Base-by-base conservation (phyloP, 164 flowering plant species). In the Litsea cubeba region DNA sequence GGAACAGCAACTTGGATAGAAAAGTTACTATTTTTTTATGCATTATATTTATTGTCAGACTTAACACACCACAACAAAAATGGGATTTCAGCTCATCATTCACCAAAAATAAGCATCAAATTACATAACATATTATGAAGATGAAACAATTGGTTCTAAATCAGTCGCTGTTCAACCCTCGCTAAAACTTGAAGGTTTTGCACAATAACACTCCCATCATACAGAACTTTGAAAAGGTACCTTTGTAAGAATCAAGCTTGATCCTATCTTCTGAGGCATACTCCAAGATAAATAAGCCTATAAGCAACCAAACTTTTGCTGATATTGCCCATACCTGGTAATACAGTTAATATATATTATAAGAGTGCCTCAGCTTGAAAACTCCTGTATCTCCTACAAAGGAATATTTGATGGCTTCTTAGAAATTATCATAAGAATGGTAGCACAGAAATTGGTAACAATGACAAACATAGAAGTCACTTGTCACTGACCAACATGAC, bases 81-180 rank as follows among this genome's bases (percentile, higher is more conserved):
- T 63, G 66, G 66, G 66, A 63, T 22, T 24, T 63, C 66, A 63
- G 23, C 25, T 63, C 5, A 66, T 32, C 46, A 32, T 30, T 32
- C 49, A 32, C 30, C 11, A 63, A 25, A 63, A 23, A 17, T 30
- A 30, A 14, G 49, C 17, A 15, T 30, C 69, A 66, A n/a, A 23
- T 35, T 30, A 46, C 71, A 35, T 51, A 68, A 68, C 71, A 68
- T 12, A 8, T 12, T 66, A 24, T 20, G 12, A 68, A 68, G 26
- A 68, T n/a, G 26, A 23, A 68, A 49, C 14, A 46, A 40, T 40
- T n/a, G 10, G 17, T 23, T 66, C 40, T 25, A 23, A 68, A 68
- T 68, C 50, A 68, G 49, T 46, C 2, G 15, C 54, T 20, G 26
- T 68, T 68, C 71, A 68, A 66, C 69, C 69, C 23, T 49, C 71